These are phyloP conservation scores for Saccharomyces eubayanus DNA, from an alignment of 805 yeast species.

Conservation along the genomic window DNA sequence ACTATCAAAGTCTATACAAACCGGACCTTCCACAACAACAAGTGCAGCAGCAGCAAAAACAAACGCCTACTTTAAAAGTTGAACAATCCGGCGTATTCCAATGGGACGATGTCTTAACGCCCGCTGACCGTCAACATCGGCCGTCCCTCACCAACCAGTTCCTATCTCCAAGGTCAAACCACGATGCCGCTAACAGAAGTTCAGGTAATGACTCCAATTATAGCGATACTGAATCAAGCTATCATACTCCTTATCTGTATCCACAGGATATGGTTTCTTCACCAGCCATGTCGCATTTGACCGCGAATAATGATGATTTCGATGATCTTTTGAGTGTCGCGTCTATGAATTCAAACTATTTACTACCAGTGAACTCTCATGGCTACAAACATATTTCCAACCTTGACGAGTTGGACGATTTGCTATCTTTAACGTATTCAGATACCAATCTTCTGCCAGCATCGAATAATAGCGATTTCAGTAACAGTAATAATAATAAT, in stretches of 20 bases:
- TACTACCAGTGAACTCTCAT: conserved; percentile 20
- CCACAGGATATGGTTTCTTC: conserved; percentile 22
- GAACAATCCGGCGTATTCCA: conserved; percentile 4
- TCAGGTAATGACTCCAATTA: conserved; percentile 8
- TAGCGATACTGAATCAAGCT: conserved; percentile 9
- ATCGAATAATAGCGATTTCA: not conserved
- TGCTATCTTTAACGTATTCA: conserved; percentile 5
- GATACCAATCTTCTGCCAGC: conserved; percentile 6
- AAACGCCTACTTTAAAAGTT: conserved; percentile 16
- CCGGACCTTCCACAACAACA: not conserved
- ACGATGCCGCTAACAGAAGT: not conserved
- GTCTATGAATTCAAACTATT: conserved; percentile 17
- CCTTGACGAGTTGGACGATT: conserved; percentile 18
- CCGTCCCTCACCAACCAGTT: not conserved
- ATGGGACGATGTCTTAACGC: not conserved
- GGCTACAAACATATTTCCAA: conserved; percentile 22
- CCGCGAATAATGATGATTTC: conserved; percentile 19
- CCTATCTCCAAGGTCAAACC: conserved; percentile 1
- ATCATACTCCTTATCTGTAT: conserved; percentile 14
- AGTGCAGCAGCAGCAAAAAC: not conserved
- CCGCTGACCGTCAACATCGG: not conserved
- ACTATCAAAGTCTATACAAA: not conserved
- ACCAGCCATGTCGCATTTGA: conserved; percentile 21
- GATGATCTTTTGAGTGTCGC: conserved; percentile 27
- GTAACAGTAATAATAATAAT: not conserved